These are phyloP conservation scores for Peronosclerospora sorghi DNA, from an alignment of 352 stramenopile genomes.

Conservation along the genomic window DNA sequence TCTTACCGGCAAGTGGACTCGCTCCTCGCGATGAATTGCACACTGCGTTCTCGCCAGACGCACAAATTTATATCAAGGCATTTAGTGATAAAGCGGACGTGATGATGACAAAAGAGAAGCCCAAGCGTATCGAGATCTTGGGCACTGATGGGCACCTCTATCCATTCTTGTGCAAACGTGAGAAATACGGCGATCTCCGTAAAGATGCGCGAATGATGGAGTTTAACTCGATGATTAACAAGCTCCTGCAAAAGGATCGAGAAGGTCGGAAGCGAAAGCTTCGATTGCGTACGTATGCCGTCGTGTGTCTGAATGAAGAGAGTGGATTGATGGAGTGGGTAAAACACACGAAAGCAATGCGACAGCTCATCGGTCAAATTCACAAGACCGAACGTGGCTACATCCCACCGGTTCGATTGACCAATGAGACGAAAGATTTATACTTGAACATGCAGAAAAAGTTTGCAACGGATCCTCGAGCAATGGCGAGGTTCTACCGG, in stretches of 20 bases:
- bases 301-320: conserved; percentile 99
- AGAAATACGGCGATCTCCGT: conserved; percentile 97
- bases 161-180: conserved; percentile 92
- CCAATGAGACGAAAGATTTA: conserved; percentile 72
- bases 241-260: conserved; percentile 89
- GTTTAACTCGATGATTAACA: conserved; percentile 99
- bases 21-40: conserved; percentile 43
- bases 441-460: conserved; percentile 87
- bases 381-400: conserved; percentile 81
- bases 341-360: conserved; percentile 92
- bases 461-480: conserved; percentile 65
- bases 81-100: conserved; percentile 90
- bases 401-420: conserved; percentile 67
- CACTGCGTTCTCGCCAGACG: conserved; percentile 46
- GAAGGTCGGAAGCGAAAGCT: conserved; percentile 88
- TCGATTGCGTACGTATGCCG: conserved; percentile 95
- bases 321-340: conserved; percentile 99
- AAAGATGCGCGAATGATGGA: conserved; percentile 99
- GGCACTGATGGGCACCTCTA: conserved; percentile 67
- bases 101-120: conserved; percentile 98
- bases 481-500: conserved; percentile 62
- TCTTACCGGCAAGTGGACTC: conserved; percentile 53
- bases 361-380: conserved; percentile 77
- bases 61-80: conserved; percentile 77
- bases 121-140: conserved; percentile 93